A percentile compares a stretch with the other conserved stretches of the same genome.
These are phyloP conservation scores for Calycina herbarum DNA, from an alignment of 2,329 filamentous ascomycete genomes.

Conservation along the genomic window DNA sequence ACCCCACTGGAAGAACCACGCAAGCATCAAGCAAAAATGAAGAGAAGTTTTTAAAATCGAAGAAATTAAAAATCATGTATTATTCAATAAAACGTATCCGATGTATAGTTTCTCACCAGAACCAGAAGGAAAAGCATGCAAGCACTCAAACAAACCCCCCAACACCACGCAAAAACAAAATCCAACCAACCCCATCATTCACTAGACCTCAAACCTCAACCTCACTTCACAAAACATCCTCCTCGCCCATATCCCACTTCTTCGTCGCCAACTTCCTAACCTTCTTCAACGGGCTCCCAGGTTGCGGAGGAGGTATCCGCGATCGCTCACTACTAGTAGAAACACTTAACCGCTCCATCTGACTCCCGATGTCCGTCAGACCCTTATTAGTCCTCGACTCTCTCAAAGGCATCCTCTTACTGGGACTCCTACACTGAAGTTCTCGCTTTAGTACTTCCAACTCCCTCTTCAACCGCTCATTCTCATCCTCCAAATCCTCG, in stretches of 20 bases:
- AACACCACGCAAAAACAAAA: neutral
- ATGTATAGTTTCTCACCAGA: too few relatives aligned
- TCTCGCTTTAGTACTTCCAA: conserved; percentile 66
- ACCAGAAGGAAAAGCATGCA: neutral
- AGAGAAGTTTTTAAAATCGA: too few relatives aligned
- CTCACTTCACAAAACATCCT: neutral
- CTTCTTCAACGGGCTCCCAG: conserved; percentile 31
- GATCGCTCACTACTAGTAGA: conserved; percentile 4
- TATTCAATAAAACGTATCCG: too few relatives aligned
- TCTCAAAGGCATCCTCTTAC: conserved; percentile 24
- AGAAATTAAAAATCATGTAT: too few relatives aligned
- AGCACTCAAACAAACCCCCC: neutral
- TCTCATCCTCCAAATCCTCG: conserved; percentile 69
- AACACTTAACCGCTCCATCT: conserved; percentile 23
- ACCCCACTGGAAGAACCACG: too few relatives aligned
- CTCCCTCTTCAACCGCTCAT: conserved; percentile 66
- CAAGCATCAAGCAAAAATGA: too few relatives aligned
- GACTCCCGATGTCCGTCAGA: conserved; percentile 3
- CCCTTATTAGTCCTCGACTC: conserved; percentile 6
- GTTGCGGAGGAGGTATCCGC: neutral
- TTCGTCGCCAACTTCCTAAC: conserved; percentile 33
- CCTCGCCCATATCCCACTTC: conserved; percentile 37
- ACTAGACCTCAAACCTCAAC: neutral
- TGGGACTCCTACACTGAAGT: conserved; percentile 51
- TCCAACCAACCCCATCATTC: neutral